Percentiles rank a stretch among this genome's conserved stretches.
Conservation (phyloP, 139 green algal species). For the Chlamydomonas schloesseri region DNA sequence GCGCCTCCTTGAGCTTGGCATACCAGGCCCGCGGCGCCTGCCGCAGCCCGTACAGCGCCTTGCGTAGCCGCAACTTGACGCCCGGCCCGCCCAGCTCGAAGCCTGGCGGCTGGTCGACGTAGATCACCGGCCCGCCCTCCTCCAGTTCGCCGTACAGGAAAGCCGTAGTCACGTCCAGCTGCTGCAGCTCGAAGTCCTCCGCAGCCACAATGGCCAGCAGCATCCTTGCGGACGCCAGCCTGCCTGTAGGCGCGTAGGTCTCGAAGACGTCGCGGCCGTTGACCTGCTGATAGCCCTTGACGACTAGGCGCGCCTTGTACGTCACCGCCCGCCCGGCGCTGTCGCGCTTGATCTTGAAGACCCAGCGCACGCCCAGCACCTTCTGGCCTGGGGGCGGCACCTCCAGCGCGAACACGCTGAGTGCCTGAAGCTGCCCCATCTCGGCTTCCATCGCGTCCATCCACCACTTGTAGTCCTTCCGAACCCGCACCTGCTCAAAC, state of each 20-base stretch:
- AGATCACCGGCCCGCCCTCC: slow-evolving; percentile 28
- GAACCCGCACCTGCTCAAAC: background rate
- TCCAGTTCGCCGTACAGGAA: slow-evolving; percentile 68
- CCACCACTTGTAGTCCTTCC: background rate
- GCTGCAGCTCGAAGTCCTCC: slow-evolving; percentile 58
- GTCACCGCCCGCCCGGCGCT: too few species aligned
- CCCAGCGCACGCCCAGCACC: background rate
- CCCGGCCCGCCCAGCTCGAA: slow-evolving; percentile 10
- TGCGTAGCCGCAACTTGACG: slow-evolving; percentile 8
- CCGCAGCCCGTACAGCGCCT: too few species aligned
- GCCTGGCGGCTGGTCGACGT: slow-evolving; percentile 49
- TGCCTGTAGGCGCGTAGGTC: slow-evolving; percentile 47
- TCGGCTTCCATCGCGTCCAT: slow-evolving; percentile 26
- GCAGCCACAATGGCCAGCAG: slow-evolving; percentile 46
- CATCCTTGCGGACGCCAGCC: slow-evolving; percentile 29
- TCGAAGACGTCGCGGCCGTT: slow-evolving; percentile 56
- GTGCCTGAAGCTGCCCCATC: background rate
- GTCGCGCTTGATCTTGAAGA: slow-evolving; percentile 66
- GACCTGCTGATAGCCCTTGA: slow-evolving; percentile 61
- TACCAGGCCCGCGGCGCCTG: slow-evolving; percentile 68
- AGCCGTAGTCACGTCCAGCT: slow-evolving; percentile 71
- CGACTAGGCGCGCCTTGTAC: too few species aligned
- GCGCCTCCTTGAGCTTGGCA: slow-evolving; percentile 30
- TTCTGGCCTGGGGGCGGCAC: background rate
- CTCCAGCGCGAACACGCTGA: slow-evolving; percentile 22